These are phyloP conservation scores for Henckelia pumila DNA, from an alignment of 257 asterid species.

Conservation along the genomic window DNA sequence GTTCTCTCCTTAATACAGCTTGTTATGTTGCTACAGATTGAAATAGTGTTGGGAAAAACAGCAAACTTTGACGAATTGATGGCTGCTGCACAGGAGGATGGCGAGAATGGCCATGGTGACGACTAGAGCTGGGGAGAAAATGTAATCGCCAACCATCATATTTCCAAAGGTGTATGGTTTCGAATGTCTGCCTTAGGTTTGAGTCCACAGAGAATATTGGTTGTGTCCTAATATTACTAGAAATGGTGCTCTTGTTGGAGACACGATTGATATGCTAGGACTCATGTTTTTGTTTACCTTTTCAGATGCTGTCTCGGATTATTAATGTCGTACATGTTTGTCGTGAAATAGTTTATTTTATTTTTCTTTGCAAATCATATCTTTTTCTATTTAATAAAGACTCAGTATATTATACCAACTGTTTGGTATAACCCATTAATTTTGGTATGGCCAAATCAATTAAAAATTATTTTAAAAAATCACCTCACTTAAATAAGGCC, in stretches of 20 bases:
- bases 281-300: not conserved
- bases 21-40: slow-evolving; percentile 46
- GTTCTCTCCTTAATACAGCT: not conserved
- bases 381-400: too few relatives aligned
- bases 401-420: too few relatives aligned
- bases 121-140: slow-evolving; percentile 29
- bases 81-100: slow-evolving; percentile 51
- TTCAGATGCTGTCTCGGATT: not conserved
- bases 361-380: not conserved
- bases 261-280: not conserved
- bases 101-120: slow-evolving; percentile 43
- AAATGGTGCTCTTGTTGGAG: slow-evolving; percentile 4
- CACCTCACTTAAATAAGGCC: too few relatives aligned
- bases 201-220: slow-evolving; percentile 12
- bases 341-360: not conserved
- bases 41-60: slow-evolving; percentile 65
- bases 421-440: too few relatives aligned
- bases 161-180: not conserved
- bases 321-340: not conserved
- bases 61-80: slow-evolving; percentile 67
- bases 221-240: slow-evolving; percentile 18
- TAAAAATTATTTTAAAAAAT: too few relatives aligned
- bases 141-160: not conserved
- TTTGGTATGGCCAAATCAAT: too few relatives aligned
- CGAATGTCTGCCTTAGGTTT: slow-evolving; percentile 14